Evolutionary conservation across 2,329 filamentous ascomycete genomes (phyloP), one percentile per base, ranked within the genome.

Genomic region (Neopestalotiopsis sp.): DNA sequence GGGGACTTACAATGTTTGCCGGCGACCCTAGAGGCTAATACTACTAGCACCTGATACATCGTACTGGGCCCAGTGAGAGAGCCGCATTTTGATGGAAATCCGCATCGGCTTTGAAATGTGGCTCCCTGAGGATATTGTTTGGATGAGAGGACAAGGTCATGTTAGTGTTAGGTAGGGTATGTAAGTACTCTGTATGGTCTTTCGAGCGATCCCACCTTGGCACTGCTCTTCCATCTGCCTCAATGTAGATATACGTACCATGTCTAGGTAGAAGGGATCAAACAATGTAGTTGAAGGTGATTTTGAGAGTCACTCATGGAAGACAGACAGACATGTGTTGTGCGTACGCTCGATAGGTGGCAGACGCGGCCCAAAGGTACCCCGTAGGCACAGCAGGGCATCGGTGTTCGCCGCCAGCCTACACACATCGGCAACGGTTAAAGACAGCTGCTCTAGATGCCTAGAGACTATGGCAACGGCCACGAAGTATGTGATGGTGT

Each of bases 1-100:
- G 20, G 61, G 28, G 65, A 9, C 42, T 49, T 49, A 17, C 45
- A 49, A 13, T n/a, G 14, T 53, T 20, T 53, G 20, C 45, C 45
- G 6, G 7, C 45, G 17, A n/a, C 17, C 45, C n/a, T 24, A 53
- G 45, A 53, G 17, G 7, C 45, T 53, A 20, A 10, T 38, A 38
- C 45, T 53, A 20, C 6, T 38, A 38, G 38, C 65, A 67, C 65
- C 65, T 67, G 65, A 67, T 49, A 45, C 53, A 59, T 67, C 65
- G 65, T 67, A 67, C 53, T 24, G 40, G 65, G 56, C 34, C 53
- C 65, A 67, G 53, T 67, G 20, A 67, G 65, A 67, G 65, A 28
- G 42, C 28, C 65, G 53, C 53, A 61, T 59, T 28, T 66, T 40
- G 64, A 38, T 10, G 34, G 24, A 38, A 38, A 38, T 53, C 65